Evolutionary conservation across 2,329 filamentous ascomycete species (phyloP).

Genomic region (Colletotrichum neosansevieriae): DNA sequence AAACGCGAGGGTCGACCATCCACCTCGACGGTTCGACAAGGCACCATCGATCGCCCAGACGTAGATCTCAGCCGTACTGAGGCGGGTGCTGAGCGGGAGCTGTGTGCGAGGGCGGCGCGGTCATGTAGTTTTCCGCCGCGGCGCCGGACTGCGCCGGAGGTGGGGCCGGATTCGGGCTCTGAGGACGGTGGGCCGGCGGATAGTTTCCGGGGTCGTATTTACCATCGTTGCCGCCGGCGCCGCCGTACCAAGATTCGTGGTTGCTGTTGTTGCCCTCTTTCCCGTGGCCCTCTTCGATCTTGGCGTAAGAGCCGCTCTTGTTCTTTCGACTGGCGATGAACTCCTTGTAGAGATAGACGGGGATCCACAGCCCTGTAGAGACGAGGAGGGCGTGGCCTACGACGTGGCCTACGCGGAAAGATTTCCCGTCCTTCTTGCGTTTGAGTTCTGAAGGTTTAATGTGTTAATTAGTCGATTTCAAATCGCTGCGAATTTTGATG

Average conservation of each 20-base stretch:
- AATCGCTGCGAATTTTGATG: neutral
- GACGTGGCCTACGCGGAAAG: constrained; percentile 36
- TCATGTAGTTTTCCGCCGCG: constrained; percentile 35
- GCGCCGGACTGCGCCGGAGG: constrained; percentile 7
- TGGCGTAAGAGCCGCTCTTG: constrained; percentile 32
- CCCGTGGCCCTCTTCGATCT: constrained; percentile 39
- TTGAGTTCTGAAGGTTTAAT: constrained; percentile 26
- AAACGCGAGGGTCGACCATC: neutral
- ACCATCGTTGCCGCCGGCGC: neutral
- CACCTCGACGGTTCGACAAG: too few species aligned
- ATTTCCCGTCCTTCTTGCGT: constrained; percentile 38
- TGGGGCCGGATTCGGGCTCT: constrained; percentile 7
- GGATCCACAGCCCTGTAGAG: constrained; percentile 41
- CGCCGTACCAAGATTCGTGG: constrained; percentile 32
- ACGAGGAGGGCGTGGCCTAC: constrained; percentile 34
- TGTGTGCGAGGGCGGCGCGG: constrained; percentile 25
- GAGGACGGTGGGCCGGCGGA: constrained; percentile 3
- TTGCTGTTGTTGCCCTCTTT: neutral
- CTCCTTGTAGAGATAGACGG: constrained; percentile 45
- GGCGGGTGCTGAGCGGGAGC: constrained; percentile 32
- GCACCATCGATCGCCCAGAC: neutral
- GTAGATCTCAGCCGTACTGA: constrained; percentile 9
- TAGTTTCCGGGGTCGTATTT: constrained; percentile 35
- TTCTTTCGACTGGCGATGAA: constrained; percentile 22
- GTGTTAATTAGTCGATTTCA: neutral